phyloP scores from a whole-genome alignment of 257 asterid genomes.

The Petrea volubilis region DNA sequence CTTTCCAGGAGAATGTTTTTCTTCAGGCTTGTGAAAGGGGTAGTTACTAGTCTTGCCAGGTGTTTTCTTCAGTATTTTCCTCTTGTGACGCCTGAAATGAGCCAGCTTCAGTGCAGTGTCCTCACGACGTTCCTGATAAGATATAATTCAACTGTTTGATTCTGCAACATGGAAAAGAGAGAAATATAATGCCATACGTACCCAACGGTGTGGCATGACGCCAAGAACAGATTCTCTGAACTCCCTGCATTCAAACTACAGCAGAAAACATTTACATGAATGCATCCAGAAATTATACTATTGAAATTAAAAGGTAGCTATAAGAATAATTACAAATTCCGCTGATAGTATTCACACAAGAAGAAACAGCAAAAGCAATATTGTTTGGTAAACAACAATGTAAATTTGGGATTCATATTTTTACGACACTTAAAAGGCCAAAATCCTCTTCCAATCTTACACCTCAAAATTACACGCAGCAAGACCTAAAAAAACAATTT shows the following conservation, averaged over 20 bases:
- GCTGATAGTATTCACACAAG: not conserved
- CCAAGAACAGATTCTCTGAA: slow-evolving; percentile 96
- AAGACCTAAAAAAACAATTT: slow-evolving; percentile 10
- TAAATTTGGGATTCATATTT: not conserved
- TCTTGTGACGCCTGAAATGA: slow-evolving; percentile 91
- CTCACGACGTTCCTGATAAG: slow-evolving; percentile 87
- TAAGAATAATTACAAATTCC: not conserved
- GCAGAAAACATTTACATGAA: slow-evolving; percentile 37
- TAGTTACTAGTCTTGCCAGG: slow-evolving; percentile 67
- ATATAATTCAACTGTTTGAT: slow-evolving; percentile 18
- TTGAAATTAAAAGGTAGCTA: not conserved
- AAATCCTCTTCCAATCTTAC: slow-evolving; percentile 8
- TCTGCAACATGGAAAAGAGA: slow-evolving; percentile 7
- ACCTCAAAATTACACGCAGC: not conserved
- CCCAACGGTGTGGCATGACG: slow-evolving; percentile 98
- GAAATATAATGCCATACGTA: slow-evolving; percentile 38
- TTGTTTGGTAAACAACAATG: not conserved
- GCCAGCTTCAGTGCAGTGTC: slow-evolving; percentile 78
- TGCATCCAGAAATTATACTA: not conserved
- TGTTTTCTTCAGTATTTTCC: slow-evolving; percentile 75
- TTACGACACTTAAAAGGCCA: not conserved
- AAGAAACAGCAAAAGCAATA: not conserved
- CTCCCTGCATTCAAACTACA: slow-evolving; percentile 95
- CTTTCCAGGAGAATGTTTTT: slow-evolving; percentile 85
- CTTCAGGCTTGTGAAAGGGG: slow-evolving; percentile 92